Evolutionary conservation across 75 land plant genomes (phyloP), one percentile per base, ranked within the genome.

Genomic region (Cryptomeria japonica): DNA sequence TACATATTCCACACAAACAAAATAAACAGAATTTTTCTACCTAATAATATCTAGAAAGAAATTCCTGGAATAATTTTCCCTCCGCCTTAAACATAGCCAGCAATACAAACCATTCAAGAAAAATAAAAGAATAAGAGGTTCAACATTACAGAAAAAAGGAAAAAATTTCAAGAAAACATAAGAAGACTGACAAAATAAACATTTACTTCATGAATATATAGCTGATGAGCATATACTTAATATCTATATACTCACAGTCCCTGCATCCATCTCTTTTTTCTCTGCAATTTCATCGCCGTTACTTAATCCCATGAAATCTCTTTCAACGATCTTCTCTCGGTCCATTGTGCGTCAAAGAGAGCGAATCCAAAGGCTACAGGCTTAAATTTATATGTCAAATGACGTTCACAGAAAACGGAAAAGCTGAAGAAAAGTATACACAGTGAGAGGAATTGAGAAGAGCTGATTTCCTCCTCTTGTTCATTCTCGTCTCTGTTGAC

Each of bases 231-330:
- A 80, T 80, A 42, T 80, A 80, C 49, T 39, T 34, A 25, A 44
- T 42, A n/a, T 42, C 44, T 80, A 44, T 28, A 44, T 44, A 80
- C 84, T 80, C 47, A 80, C 84, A 80, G 84, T 82, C n/a, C 44
- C 39, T 28, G 11, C 32, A 25, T 46, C 51, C 1, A 11, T n/a
- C 15, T 82, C 49, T 28, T 82, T 82, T 44, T 82, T 82, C 31
- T 82, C 84, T 82, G 84, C 51, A 82, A 46, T 22, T 82, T 28
- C 84, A 3, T 82, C 84, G 84, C 49, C 3, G 47, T 80, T 42
- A 44, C 44, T 28, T 44, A 80, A 42, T 6, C 83, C 83, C 83
- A 80, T 80, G n/a, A 80, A 80, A 44, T 80, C 83, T 28, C 83
- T 80, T 25, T 80, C 83, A 31, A 80, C 49, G 3, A 80, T 80